Conservation (phyloP, 768 basidiomycete species). For the Calocera cornea region DNA sequence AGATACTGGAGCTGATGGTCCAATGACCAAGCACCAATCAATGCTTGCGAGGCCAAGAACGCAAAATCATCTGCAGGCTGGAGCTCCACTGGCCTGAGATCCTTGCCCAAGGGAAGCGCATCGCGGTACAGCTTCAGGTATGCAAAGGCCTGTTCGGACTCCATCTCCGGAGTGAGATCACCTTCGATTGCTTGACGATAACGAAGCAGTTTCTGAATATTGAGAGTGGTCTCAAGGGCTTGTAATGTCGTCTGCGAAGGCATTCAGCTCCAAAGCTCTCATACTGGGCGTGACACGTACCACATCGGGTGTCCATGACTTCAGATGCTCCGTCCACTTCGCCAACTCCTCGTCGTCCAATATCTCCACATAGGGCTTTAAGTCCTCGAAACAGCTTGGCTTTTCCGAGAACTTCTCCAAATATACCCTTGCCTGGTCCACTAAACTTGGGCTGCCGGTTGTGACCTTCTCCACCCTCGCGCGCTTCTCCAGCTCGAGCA, state of each 20-base stretch:
- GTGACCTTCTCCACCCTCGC: conserved; percentile 19
- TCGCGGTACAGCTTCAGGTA: conserved; percentile 52
- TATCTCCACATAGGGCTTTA: conserved; percentile 45
- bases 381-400: conserved; percentile 76
- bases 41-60: conserved; percentile 55
- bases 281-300: conserved; percentile 24
- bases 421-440: conserved; percentile 48
- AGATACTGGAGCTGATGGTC: conserved; percentile 31
- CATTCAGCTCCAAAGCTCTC: not conserved
- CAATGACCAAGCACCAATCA: conserved; percentile 28
- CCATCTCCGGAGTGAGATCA: conserved; percentile 43
- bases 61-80: conserved; percentile 81
- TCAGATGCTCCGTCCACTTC: conserved; percentile 43
- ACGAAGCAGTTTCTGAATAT: conserved; percentile 61
- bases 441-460: conserved; percentile 8
- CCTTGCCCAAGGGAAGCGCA: conserved; percentile 46
- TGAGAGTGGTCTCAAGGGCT: conserved; percentile 57
- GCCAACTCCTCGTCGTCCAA: conserved; percentile 31
- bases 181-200: conserved; percentile 34
- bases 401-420: conserved; percentile 64
- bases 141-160: conserved; percentile 36
- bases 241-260: conserved; percentile 33
- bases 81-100: conserved; percentile 59
- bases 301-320: conserved; percentile 34
- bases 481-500: conserved; percentile 63